Evolutionary conservation across 2,329 filamentous ascomycete species (phyloP).

Genomic region (Hysterium pulicare): DNA sequence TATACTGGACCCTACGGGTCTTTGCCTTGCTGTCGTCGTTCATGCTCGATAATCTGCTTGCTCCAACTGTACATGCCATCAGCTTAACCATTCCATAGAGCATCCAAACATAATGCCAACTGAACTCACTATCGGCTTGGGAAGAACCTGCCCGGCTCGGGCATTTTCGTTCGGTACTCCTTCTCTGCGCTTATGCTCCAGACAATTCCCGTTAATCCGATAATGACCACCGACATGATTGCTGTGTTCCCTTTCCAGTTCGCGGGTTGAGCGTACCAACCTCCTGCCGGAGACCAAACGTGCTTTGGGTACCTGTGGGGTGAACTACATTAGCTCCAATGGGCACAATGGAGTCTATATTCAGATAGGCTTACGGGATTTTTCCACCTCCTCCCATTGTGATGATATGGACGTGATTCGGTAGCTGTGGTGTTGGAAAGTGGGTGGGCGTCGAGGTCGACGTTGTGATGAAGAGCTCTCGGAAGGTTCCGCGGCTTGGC

Average conservation of each 20-base stretch:
- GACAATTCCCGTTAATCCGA: slow-evolving; percentile 64
- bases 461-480: slow-evolving; percentile 1
- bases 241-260: slow-evolving; percentile 96
- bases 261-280: slow-evolving; percentile 91
- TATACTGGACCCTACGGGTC: slow-evolving; percentile 11
- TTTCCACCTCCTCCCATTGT: slow-evolving; percentile 54
- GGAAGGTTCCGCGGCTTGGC: slow-evolving; percentile 18
- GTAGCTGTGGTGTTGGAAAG: slow-evolving; percentile 5
- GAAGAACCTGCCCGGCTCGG: slow-evolving; percentile 73
- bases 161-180: slow-evolving; percentile 71
- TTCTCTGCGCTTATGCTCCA: slow-evolving; percentile 72
- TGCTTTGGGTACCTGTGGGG: slow-evolving; percentile 86
- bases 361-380: slow-evolving; percentile 55
- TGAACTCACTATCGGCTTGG: slow-evolving; percentile 74
- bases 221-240: slow-evolving; percentile 65
- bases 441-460: background rate
- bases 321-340: background rate
- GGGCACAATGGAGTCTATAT: too few relatives aligned
- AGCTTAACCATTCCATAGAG: too few relatives aligned
- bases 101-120: too few relatives aligned
- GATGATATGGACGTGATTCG: slow-evolving; percentile 7
- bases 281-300: slow-evolving; percentile 97
- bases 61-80: slow-evolving; percentile 69
- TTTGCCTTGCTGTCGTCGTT: slow-evolving; percentile 46
- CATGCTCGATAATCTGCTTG: slow-evolving; percentile 68